phyloP scores from a whole-genome alignment of 73 alveolate genomes.

The Blepharisma stoltei region DNA sequence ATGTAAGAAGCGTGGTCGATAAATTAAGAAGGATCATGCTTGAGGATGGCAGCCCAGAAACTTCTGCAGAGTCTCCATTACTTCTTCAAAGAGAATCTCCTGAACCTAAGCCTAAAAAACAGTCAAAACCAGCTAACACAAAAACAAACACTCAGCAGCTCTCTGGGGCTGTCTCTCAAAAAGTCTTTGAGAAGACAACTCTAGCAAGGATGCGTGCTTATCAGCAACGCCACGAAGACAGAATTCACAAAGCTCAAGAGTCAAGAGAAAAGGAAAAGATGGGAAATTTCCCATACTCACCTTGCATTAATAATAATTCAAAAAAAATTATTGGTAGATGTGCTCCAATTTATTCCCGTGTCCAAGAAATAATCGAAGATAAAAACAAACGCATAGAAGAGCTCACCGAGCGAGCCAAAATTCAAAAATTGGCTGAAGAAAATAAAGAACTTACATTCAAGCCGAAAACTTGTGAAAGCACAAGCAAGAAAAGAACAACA shows the following conservation, averaged over 20 bases:
- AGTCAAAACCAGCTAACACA: too few species aligned
- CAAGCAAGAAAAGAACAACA: background rate
- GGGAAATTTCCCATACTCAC: background rate
- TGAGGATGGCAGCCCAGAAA: background rate
- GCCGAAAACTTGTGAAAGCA: background rate
- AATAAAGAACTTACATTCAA: conserved; percentile 11
- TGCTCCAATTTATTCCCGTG: background rate
- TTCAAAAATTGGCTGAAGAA: background rate
- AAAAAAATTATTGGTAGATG: background rate
- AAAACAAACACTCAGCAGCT: too few species aligned
- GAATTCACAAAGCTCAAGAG: background rate
- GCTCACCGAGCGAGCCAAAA: background rate
- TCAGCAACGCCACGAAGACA: conserved; percentile 11
- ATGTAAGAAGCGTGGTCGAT: conserved; percentile 14
- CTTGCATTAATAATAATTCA: background rate
- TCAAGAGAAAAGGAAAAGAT: background rate
- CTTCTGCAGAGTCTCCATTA: background rate
- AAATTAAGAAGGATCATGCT: background rate
- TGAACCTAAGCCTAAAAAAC: too few species aligned
- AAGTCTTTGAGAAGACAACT: too few species aligned
- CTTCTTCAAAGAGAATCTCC: too few species aligned
- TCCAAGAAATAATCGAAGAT: background rate
- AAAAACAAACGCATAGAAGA: conserved; percentile 1
- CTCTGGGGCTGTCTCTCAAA: too few species aligned
- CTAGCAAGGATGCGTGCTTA: conserved; percentile 22